Percentiles rank a stretch among this genome's conserved stretches.
phyloP scores from a whole-genome alignment of 139 green algal genomes.

The Tetraselmis striata region DNA sequence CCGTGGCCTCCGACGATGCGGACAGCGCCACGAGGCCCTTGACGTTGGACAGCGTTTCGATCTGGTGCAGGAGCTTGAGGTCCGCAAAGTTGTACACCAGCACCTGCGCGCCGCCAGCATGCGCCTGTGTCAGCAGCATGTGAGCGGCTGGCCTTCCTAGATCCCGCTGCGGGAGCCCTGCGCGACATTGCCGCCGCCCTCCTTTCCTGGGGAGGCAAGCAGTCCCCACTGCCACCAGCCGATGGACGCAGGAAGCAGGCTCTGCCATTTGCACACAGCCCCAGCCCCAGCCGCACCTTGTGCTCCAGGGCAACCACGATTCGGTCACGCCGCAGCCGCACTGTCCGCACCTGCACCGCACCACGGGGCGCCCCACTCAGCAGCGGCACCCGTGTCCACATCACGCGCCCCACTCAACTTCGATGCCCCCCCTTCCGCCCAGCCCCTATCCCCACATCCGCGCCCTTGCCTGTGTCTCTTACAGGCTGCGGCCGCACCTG shows the following conservation, averaged over 20 bases:
- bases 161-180: too few relatives aligned
- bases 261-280: background rate
- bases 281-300: constrained; percentile 41
- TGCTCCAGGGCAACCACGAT: constrained; percentile 93
- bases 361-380: too few relatives aligned
- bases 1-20: constrained; percentile 61
- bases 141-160: too few relatives aligned
- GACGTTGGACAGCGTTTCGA: constrained; percentile 84
- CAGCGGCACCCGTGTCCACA: too few relatives aligned
- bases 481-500: constrained; percentile 49
- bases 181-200: too few relatives aligned
- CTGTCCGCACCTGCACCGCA: constrained; percentile 70
- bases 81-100: constrained; percentile 94
- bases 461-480: too few relatives aligned
- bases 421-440: too few relatives aligned
- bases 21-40: constrained; percentile 78
- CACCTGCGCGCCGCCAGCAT: constrained; percentile 21
- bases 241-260: too few relatives aligned
- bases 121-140: background rate
- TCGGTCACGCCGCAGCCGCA: constrained; percentile 79
- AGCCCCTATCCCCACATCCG: too few relatives aligned
- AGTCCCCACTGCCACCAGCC: too few relatives aligned
- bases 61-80: constrained; percentile 81
- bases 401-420: too few relatives aligned
- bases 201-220: too few relatives aligned